Conservation (phyloP, 106 monocot genomes). For the Dioscorea dumetorum region DNA sequence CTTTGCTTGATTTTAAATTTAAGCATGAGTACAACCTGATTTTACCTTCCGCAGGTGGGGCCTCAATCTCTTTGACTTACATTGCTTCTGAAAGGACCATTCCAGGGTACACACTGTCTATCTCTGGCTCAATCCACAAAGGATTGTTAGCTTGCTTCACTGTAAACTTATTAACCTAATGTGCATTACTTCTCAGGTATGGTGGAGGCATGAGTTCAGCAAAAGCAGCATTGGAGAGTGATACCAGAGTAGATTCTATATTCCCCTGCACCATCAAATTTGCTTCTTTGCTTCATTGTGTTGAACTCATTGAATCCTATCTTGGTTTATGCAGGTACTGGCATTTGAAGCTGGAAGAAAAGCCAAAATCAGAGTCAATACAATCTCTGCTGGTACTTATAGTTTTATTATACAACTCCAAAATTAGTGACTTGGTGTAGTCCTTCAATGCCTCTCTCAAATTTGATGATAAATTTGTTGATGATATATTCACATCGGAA, state of each 20-base stretch:
- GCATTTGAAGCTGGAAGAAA: constrained; percentile 47
- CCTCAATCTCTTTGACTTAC: constrained; percentile 73
- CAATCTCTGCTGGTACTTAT: constrained; percentile 43
- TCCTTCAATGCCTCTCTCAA: too few species aligned
- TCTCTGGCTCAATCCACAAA: background rate
- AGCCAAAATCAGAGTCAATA: constrained; percentile 40
- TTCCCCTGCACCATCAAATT: too few species aligned
- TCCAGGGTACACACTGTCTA: constrained; percentile 40
- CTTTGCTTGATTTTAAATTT: background rate
- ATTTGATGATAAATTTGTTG: too few species aligned
- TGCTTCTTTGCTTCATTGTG: too few species aligned
- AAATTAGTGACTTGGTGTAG: too few species aligned
- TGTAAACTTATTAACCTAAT: too few species aligned
- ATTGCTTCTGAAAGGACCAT: constrained; percentile 87
- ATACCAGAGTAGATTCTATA: constrained; percentile 51
- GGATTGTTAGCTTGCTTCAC: too few species aligned
- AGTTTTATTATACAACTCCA: too few species aligned
- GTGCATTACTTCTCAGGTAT: constrained; percentile 27
- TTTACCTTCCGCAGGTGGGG: constrained; percentile 19
- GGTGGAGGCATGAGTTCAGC: constrained; percentile 99
- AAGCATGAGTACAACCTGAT: too few species aligned
- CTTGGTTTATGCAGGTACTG: constrained; percentile 16
- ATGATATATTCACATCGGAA: too few species aligned
- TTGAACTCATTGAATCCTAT: background rate
- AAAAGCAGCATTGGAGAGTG: constrained; percentile 94